Percentiles rank a stretch among this genome's conserved stretches.
These are phyloP conservation scores for Penstemon eatonii DNA, from an alignment of 257 asterid genomes.

Conservation along the genomic window DNA sequence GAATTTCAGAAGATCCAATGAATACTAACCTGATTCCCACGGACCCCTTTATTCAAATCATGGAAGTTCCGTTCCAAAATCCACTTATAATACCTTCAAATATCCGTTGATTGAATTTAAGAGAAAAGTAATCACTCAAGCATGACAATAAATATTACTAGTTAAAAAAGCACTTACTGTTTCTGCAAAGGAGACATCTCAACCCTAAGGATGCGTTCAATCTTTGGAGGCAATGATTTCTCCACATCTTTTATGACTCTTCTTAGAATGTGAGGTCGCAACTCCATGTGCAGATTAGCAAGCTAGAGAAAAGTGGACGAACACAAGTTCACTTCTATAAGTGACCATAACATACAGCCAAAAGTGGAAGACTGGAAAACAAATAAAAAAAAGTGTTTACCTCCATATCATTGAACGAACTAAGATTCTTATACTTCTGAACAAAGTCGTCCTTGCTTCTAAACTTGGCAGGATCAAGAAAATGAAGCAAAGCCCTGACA, in stretches of 20 bases:
- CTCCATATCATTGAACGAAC: slow-evolving; percentile 90
- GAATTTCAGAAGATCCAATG: slow-evolving; percentile 24
- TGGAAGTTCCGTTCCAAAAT: slow-evolving; percentile 96
- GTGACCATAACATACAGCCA: neutral
- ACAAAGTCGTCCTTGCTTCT: slow-evolving; percentile 91
- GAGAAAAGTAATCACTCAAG: slow-evolving; percentile 17
- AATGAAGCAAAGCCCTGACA: slow-evolving; percentile 97
- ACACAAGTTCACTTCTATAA: slow-evolving; percentile 17
- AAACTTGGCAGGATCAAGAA: slow-evolving; percentile 92
- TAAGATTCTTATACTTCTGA: slow-evolving; percentile 87
- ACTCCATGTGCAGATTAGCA: slow-evolving; percentile 93
- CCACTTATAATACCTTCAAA: slow-evolving; percentile 93
- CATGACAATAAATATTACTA: neutral
- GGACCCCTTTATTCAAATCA: slow-evolving; percentile 97
- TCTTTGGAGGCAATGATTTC: slow-evolving; percentile 98
- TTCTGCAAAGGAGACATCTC: slow-evolving; percentile 99
- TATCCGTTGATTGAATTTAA: neutral
- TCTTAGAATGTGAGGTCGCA: slow-evolving; percentile 98
- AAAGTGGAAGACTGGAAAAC: slow-evolving; percentile 10
- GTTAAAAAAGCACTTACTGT: slow-evolving; percentile 54
- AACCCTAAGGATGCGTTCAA: slow-evolving; percentile 97
- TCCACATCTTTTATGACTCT: slow-evolving; percentile 99
- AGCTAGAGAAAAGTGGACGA: slow-evolving; percentile 51
- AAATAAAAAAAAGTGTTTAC: slow-evolving; percentile 39
- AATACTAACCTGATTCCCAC: slow-evolving; percentile 87